Base-by-base conservation (phyloP, 148 eudicot species). In the Chenopodium formosanum region DNA sequence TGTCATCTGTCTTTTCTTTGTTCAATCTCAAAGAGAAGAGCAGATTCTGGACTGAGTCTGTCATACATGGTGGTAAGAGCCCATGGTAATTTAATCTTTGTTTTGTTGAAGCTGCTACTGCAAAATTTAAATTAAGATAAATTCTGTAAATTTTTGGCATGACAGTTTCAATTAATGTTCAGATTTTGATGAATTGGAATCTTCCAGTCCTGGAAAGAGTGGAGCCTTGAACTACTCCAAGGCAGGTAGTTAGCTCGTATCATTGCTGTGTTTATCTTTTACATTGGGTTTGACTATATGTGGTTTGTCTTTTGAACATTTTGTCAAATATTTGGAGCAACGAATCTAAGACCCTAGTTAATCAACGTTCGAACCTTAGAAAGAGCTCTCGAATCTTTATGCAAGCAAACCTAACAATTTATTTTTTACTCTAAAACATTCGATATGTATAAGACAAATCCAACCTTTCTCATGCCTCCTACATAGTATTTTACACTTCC, bases 21-120 rank as follows among this genome's bases (percentile, higher is more conserved):
- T 94, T 94, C 86, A 94, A 91, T 82, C 97, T 94, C 81, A 93
- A 90, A 88, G 90, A 90, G 78, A 94, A 90, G 88, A 94, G 98
- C 85, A 89, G 84, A 77, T 94, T 94, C 86, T 94, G 98, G 98
- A 89, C 88, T 68, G 98, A 94, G 85, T 86, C 97, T 69, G 95
- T 94, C 64, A 81, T 94, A 73, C 98, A 88, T 65, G 86, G 85
- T 76, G 95, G 97, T 91, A 88, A 70, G 93, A 80, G 48, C 81
- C 47, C 34, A 40, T 73, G 76, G 84, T 23, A 37, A 23, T 73
- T 14, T 58, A 17, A 47, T 32, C 12, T 23, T 34, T 2, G 1
- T 44, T 74, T 73, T 78, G 5, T 62, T 50, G n/a, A 56, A 62
- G 80, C 40, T 48, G 46, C 53, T 25, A 46, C 40, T 48, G 46